Evolutionary conservation across 2,329 filamentous ascomycete species (phyloP), one percentile per base, ranked within the genome.

Genomic region (Fusarium miscanthi): DNA sequence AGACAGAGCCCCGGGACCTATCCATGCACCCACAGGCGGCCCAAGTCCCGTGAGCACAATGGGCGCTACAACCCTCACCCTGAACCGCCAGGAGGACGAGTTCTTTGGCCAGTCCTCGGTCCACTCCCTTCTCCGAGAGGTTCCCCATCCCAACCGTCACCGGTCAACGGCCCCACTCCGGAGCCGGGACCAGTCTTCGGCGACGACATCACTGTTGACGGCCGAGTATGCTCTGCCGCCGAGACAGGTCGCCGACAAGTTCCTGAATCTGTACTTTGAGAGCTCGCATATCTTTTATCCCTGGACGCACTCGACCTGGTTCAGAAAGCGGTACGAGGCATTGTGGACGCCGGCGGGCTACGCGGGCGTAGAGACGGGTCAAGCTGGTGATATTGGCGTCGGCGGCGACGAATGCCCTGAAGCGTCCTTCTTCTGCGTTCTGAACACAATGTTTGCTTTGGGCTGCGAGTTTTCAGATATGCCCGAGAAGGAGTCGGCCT

Each of bases 31-130:
- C 2, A 2, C 31, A n/a, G 38, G 27, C 17, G 35, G 59, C 1
- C 63, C 63, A 7, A 66, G 63, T 9, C 63, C 63, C 13, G 43
- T 66, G 10, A 66, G 63, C 4, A 63, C 52, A 5, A 66, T 66
- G 63, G 63, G 63, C 16, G 63, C 63, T 3, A 65, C 63, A 5
- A 59, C 51, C 1, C 51, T 49, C 13, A 14, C 38, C 0, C 19
- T 59, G 0, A 6, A 58, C 21, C 33, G 16, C 1, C 63, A 25
- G 3, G 60, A 65, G 5, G 62, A 65, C 0, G 48, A 54, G 2
- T 63, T 65, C n/a, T 65, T 33, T 2, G 59, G 62, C 0, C 59
- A 56, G 31, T 65, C 62, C 2, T 65, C 62, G 1, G 13, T 65
- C 9, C 62, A 65, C n/a, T 65, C 62, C 1, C 43, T 65, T 3